Conservation (phyloP, 2,329 filamentous ascomycete genomes). For the Madurella mycetomatis region DNA sequence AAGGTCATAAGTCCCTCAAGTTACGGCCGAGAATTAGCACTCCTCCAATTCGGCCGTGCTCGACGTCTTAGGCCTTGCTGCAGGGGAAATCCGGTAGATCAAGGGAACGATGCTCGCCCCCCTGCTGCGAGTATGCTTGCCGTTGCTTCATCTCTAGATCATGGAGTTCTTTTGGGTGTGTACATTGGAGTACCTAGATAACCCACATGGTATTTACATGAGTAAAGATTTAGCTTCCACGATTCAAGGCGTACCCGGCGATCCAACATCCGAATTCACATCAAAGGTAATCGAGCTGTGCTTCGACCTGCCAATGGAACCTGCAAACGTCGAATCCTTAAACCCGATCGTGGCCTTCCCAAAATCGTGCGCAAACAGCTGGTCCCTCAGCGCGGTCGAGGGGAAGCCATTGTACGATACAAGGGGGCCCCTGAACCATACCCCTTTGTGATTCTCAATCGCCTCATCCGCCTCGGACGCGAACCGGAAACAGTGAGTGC, state of each 20-base stretch:
- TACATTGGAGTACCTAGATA: no score
- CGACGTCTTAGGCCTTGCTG: no score
- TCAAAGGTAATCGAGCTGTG: constrained; percentile 22
- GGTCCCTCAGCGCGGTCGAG: constrained; percentile 18
- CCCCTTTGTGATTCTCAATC: constrained; percentile 33
- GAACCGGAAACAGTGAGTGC: constrained; percentile 36
- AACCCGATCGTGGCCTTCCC: constrained; percentile 24
- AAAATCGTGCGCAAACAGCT: constrained; percentile 27
- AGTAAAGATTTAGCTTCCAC: not conserved
- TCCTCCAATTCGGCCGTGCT: no score
- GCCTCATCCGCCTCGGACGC: constrained; percentile 22
- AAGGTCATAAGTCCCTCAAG: no score
- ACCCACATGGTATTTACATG: no score
- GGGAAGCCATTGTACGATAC: constrained; percentile 33
- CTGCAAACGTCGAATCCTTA: constrained; percentile 23
- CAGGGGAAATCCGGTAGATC: no score
- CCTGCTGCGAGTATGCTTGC: no score
- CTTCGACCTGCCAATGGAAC: constrained; percentile 19
- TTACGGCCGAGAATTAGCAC: no score
- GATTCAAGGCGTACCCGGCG: constrained; percentile 19
- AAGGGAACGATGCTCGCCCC: no score
- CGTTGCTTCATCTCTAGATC: no score
- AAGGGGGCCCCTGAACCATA: constrained; percentile 33
- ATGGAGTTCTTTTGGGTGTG: no score
- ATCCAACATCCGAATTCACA: constrained; percentile 21